Evolutionary conservation across 768 basidiomycete species (phyloP).

Genomic region (Boletellus ananas): DNA sequence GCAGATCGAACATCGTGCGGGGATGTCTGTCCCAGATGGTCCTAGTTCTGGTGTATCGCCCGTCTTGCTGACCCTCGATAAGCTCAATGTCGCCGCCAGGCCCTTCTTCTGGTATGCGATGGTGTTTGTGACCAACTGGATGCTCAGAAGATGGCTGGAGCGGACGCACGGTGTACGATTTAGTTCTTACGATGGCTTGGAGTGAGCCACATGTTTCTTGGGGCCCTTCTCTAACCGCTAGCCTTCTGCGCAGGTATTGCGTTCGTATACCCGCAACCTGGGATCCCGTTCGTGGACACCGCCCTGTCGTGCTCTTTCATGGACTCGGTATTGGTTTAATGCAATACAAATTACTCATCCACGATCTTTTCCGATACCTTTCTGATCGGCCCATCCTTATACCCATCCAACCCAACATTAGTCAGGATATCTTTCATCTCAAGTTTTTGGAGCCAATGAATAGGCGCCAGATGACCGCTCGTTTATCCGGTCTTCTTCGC

Average conservation of each 20-base stretch:
- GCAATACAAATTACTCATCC: conserved; percentile 64
- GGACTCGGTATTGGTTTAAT: conserved; percentile 83
- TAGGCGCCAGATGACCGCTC: conserved; percentile 54
- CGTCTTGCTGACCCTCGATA: conserved; percentile 75
- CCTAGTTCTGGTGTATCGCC: conserved; percentile 49
- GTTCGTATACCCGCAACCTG: conserved; percentile 67
- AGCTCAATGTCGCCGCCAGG: conserved; percentile 61
- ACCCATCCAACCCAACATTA: conserved; percentile 79
- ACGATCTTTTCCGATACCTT: conserved; percentile 51
- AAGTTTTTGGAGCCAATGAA: conserved; percentile 67
- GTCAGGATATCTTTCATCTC: conserved; percentile 79
- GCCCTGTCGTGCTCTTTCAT: conserved; percentile 81
- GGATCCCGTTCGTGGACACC: conserved; percentile 51
- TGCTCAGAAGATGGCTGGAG: conserved; percentile 43
- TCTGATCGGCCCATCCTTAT: conserved; percentile 73
- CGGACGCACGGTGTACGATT: conserved; percentile 40
- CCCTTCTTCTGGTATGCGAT: conserved; percentile 64
- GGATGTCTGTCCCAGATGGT: conserved; percentile 59
- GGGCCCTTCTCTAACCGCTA: background rate
- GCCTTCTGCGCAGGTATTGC: conserved; percentile 52
- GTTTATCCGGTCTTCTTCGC: conserved; percentile 53
- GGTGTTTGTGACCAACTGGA: conserved; percentile 47
- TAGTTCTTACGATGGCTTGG: conserved; percentile 58
- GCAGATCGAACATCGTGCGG: conserved; percentile 68
- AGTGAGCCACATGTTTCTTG: conserved; percentile 43